Percentiles rank a stretch among this genome's conserved stretches.
These are phyloP conservation scores for Pleurozium schreberi DNA, from an alignment of 225 moss, liverwort and hornwort genomes.

Conservation along the genomic window DNA sequence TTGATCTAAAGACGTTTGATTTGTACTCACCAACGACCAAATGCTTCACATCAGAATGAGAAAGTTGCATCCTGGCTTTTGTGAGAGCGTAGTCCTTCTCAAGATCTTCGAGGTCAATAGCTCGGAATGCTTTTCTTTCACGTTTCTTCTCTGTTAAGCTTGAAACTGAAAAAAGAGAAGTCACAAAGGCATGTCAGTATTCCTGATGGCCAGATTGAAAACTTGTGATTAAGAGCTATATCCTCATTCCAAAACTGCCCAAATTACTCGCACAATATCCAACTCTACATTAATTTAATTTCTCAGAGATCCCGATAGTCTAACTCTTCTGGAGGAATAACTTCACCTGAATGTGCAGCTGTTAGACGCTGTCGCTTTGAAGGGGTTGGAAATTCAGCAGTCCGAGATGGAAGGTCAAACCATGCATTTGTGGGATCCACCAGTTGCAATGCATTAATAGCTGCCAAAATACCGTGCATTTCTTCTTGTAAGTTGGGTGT, in stretches of 20 bases:
- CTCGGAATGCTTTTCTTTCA: conserved; percentile 19
- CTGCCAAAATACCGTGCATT: conserved; percentile 65
- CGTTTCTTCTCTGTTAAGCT: conserved; percentile 27
- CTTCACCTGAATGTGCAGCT: conserved; percentile 29
- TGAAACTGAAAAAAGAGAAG: conserved; percentile 10
- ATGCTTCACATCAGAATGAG: conserved; percentile 60
- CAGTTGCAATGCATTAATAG: conserved; percentile 85
- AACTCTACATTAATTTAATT: not conserved
- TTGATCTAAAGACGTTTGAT: not conserved
- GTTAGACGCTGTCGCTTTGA: conserved; percentile 62
- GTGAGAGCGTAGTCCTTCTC: conserved; percentile 95
- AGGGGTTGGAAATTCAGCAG: conserved; percentile 58
- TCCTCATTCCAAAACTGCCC: not conserved
- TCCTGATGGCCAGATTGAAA: not conserved
- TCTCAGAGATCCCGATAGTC: not conserved
- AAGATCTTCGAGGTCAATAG: conserved; percentile 67
- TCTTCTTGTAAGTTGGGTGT: conserved; percentile 70
- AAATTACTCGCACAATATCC: not conserved
- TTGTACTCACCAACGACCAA: conserved; percentile 47
- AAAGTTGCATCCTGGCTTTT: conserved; percentile 75
- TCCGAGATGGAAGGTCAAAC: conserved; percentile 37
- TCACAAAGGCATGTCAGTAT: not conserved
- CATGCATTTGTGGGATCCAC: conserved; percentile 60
- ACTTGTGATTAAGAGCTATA: not conserved
- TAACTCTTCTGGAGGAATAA: not conserved